phyloP scores from a whole-genome alignment of 768 basidiomycete species.

The Collybia nuda region DNA sequence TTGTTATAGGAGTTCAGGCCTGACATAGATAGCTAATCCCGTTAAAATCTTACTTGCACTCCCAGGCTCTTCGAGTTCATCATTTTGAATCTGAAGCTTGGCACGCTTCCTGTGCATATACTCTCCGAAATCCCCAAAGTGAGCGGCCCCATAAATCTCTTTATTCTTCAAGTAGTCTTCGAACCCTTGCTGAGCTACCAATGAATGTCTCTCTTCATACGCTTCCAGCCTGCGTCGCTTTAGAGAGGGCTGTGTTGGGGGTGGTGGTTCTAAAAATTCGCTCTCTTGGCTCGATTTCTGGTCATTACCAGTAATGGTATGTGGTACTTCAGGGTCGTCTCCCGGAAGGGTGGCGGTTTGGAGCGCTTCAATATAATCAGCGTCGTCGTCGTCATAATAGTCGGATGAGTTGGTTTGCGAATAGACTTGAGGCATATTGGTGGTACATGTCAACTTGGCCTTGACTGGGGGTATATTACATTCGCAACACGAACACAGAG shows the following conservation, averaged over 20 bases:
- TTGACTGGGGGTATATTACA: background rate
- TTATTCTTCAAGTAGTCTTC: slow-evolving; percentile 26
- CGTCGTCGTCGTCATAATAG: slow-evolving; percentile 55
- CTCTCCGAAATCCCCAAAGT: slow-evolving; percentile 82
- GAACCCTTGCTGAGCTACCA: slow-evolving; percentile 10
- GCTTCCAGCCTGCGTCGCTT: slow-evolving; percentile 37
- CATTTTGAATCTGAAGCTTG: slow-evolving; percentile 85
- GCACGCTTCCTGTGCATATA: slow-evolving; percentile 91
- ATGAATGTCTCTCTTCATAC: slow-evolving; percentile 15
- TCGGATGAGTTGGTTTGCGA: slow-evolving; percentile 46
- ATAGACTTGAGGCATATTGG: slow-evolving; percentile 7
- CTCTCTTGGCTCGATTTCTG: slow-evolving; percentile 15
- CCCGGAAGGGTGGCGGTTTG: slow-evolving; percentile 45
- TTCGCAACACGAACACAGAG: too few species aligned
- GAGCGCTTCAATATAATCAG: slow-evolving; percentile 51
- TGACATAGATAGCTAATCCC: slow-evolving; percentile 80
- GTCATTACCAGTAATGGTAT: background rate
- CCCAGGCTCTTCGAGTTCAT: slow-evolving; percentile 26
- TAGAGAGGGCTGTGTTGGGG: slow-evolving; percentile 35
- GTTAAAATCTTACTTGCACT: slow-evolving; percentile 57
- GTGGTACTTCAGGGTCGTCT: slow-evolving; percentile 23
- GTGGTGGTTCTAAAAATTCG: slow-evolving; percentile 33
- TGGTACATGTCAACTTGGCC: slow-evolving; percentile 1
- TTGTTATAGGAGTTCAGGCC: slow-evolving; percentile 21
- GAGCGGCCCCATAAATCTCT: slow-evolving; percentile 70